Percentiles rank a stretch among this genome's conserved stretches.
These are phyloP conservation scores for Solanum medicagineum DNA, from an alignment of 257 asterid genomes.

Conservation along the genomic window DNA sequence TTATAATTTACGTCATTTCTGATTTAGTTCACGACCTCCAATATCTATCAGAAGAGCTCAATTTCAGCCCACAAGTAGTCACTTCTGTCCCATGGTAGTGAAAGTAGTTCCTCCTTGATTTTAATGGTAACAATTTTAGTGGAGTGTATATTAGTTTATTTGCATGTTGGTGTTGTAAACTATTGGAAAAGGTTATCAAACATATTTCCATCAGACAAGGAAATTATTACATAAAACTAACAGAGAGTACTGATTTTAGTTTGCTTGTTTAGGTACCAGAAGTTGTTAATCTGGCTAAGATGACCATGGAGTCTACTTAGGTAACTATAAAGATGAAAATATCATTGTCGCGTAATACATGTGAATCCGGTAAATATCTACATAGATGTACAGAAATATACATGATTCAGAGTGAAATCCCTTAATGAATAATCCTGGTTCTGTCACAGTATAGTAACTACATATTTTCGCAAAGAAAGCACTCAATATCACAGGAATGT, in stretches of 20 bases:
- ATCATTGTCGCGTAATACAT: no score
- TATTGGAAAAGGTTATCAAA: neutral
- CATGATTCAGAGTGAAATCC: neutral
- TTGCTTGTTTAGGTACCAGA: no score
- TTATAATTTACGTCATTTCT: neutral
- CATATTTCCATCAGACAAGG: neutral
- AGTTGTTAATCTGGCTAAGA: no score
- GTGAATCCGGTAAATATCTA: no score
- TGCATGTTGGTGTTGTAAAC: neutral
- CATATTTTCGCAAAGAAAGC: neutral
- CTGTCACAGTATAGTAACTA: no score
- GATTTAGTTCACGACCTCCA: neutral
- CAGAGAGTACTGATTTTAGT: no score
- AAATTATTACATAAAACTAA: neutral
- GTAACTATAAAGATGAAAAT: no score
- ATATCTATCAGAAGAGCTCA: neutral
- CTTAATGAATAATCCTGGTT: no score
- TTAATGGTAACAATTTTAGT: neutral
- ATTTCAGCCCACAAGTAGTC: neutral
- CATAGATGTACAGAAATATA: neutral
- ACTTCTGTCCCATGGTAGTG: neutral
- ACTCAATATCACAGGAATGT: neutral
- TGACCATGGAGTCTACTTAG: no score
- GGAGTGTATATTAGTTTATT: neutral
- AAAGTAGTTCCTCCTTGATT: neutral